Percentiles rank a stretch among this genome's conserved stretches.
phyloP scores from a whole-genome alignment of 768 basidiomycete species.

The Suillus variegatus region DNA sequence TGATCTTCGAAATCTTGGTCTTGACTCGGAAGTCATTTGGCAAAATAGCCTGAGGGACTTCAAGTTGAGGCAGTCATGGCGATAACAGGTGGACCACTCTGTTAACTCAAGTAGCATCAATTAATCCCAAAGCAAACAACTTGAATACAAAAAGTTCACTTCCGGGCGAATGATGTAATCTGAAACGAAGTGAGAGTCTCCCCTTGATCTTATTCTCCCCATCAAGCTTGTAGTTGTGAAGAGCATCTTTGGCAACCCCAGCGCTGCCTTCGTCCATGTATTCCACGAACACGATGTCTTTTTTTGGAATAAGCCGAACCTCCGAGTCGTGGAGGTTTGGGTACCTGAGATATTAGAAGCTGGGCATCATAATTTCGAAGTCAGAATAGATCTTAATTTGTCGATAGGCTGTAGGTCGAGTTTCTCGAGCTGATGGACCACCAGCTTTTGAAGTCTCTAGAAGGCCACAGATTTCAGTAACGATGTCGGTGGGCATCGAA shows the following conservation, averaged over 20 bases:
- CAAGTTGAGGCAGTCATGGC: conserved; percentile 20
- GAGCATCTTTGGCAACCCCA: conserved; percentile 88
- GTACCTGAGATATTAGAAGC: conserved; percentile 66
- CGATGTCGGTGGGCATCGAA: neutral
- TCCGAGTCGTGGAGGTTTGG: conserved; percentile 80
- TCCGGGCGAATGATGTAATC: conserved; percentile 73
- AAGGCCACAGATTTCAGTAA: neutral
- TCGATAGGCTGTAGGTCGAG: conserved; percentile 47
- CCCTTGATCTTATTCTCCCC: conserved; percentile 99
- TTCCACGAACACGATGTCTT: conserved; percentile 98
- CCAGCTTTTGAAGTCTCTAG: conserved; percentile 52
- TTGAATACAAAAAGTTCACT: conserved; percentile 41
- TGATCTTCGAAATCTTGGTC: conserved; percentile 1
- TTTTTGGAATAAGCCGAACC: conserved; percentile 97
- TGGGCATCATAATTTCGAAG: conserved; percentile 45
- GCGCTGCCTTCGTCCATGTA: conserved; percentile 92
- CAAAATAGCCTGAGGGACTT: neutral
- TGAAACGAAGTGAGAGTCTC: conserved; percentile 27
- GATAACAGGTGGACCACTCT: conserved; percentile 7
- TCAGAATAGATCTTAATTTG: conserved; percentile 59
- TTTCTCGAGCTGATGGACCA: conserved; percentile 56
- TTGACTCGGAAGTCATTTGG: neutral
- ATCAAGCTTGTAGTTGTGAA: conserved; percentile 97
- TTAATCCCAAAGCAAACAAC: conserved; percentile 21
- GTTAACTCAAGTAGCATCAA: conserved; percentile 11